Conservation (phyloP, 73 alveolate species). For the Loxodes magnus region DNA sequence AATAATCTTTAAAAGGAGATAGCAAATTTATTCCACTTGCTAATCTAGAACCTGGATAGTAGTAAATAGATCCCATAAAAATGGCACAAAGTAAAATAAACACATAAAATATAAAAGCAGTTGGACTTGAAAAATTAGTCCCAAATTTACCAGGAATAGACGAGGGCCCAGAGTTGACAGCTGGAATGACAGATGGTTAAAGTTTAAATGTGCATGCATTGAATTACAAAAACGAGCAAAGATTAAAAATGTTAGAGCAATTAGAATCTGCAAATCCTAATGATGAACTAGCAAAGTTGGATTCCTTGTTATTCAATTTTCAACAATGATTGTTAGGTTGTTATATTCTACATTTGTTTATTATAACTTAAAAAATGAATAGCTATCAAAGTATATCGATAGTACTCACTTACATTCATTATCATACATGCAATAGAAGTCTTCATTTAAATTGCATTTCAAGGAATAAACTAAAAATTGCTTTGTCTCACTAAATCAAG, state of each 20-base stretch:
- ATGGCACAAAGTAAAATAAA: not conserved
- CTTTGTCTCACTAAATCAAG: no score
- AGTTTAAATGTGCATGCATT: conserved; percentile 3
- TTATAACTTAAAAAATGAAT: no score
- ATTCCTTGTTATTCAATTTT: not conserved
- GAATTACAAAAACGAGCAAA: conserved; percentile 7
- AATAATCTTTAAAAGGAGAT: conserved; percentile 2
- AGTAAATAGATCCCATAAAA: not conserved
- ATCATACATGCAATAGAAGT: no score
- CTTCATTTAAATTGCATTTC: no score
- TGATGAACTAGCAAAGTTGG: conserved; percentile 6
- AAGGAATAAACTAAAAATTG: no score
- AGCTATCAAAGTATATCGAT: no score
- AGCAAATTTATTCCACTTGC: conserved; percentile 13
- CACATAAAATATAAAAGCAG: conserved; percentile 1
- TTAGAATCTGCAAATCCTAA: conserved; percentile 1
- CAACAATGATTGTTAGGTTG: no score
- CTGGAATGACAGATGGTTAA: conserved; percentile 2
- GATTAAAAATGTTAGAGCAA: not conserved
- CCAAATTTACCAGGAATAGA: conserved; percentile 11
- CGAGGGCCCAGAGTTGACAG: not conserved
- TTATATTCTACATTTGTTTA: no score
- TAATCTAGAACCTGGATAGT: not conserved
- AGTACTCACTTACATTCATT: no score
- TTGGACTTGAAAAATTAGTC: conserved; percentile 5